phyloP scores from a whole-genome alignment of 441 rosid species.

The Rhodomyrtus psidioides region DNA sequence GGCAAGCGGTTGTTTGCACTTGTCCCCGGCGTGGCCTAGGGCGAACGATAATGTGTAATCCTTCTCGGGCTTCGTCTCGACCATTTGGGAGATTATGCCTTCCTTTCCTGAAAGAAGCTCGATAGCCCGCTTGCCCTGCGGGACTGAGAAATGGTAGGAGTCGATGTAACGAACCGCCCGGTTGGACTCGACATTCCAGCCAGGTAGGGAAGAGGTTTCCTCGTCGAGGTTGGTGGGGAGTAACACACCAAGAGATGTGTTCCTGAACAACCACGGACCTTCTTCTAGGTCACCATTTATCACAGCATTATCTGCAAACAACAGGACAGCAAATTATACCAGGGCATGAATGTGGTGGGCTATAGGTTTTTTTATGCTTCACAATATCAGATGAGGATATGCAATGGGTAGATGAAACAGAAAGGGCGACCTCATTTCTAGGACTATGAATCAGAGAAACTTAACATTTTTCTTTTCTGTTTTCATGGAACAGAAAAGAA shows the following conservation, averaged over 20 bases:
- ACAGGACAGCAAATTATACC: not conserved
- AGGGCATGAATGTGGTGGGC: not conserved
- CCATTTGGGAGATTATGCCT: constrained; percentile 92
- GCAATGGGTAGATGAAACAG: not conserved
- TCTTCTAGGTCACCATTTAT: constrained; percentile 81
- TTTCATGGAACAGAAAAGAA: not conserved
- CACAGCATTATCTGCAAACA: constrained; percentile 58
- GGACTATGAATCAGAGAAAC: not conserved
- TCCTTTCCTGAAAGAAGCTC: constrained; percentile 91
- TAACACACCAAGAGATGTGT: constrained; percentile 71
- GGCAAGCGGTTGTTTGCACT: constrained; percentile 82
- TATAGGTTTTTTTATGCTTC: not conserved
- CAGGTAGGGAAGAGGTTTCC: constrained; percentile 72
- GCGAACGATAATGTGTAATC: constrained; percentile 52
- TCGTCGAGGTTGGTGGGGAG: constrained; percentile 91
- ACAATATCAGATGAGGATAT: not conserved
- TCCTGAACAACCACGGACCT: constrained; percentile 90
- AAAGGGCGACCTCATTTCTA: not conserved
- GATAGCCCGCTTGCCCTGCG: constrained; percentile 71
- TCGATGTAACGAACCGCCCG: constrained; percentile 83
- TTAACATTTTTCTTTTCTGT: not conserved
- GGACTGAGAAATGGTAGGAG: constrained; percentile 76
- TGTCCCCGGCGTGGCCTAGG: constrained; percentile 75
- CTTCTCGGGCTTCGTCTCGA: constrained; percentile 51
- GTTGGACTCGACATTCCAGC: constrained; percentile 90